A percentile compares a stretch with the other conserved stretches of the same genome.
Conservation (phyloP, 2,329 filamentous ascomycete genomes). For the Curvularia hawaiiensis region DNA sequence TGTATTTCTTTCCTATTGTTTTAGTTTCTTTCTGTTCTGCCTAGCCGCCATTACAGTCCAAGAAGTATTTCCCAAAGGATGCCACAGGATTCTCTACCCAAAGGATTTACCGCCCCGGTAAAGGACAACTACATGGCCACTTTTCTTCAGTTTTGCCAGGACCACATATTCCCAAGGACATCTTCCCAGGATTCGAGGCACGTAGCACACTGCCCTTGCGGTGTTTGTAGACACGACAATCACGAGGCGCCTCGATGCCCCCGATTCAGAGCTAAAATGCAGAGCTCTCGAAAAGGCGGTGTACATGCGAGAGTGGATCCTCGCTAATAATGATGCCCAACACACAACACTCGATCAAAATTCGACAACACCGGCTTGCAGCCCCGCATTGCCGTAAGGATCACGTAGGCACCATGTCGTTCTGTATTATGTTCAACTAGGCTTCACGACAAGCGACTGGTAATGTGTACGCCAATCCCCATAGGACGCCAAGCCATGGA, state of each 20-base stretch:
- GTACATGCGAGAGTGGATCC: constrained; percentile 28
- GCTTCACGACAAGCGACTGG: constrained; percentile 21
- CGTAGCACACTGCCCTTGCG: constrained; percentile 30
- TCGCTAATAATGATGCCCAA: constrained; percentile 28
- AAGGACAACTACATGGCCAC: constrained; percentile 26
- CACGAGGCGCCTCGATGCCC: constrained; percentile 25
- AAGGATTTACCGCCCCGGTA: constrained; percentile 22
- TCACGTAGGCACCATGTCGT: constrained; percentile 33
- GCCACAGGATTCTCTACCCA: constrained; percentile 26
- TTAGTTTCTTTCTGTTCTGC: constrained; percentile 32
- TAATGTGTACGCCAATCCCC: constrained; percentile 18
- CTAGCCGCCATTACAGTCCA: constrained; percentile 42
- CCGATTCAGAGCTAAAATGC: constrained; percentile 35
- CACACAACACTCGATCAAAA: constrained; percentile 24
- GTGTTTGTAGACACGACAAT: constrained; percentile 38
- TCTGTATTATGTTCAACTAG: constrained; percentile 34
- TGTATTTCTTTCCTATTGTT: constrained; percentile 36
- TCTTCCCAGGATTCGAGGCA: constrained; percentile 16
- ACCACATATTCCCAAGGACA: constrained; percentile 10
- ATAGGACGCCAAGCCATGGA: constrained; percentile 1
- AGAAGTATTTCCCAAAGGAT: constrained; percentile 27
- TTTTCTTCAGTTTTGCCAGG: constrained; percentile 27
- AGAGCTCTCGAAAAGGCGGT: constrained; percentile 36
- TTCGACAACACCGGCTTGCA: constrained; percentile 19
- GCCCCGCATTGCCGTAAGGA: constrained; percentile 24